These are phyloP conservation scores for Secale cereale DNA, from an alignment of 176 grass and related monocot genomes.

Conservation along the genomic window DNA sequence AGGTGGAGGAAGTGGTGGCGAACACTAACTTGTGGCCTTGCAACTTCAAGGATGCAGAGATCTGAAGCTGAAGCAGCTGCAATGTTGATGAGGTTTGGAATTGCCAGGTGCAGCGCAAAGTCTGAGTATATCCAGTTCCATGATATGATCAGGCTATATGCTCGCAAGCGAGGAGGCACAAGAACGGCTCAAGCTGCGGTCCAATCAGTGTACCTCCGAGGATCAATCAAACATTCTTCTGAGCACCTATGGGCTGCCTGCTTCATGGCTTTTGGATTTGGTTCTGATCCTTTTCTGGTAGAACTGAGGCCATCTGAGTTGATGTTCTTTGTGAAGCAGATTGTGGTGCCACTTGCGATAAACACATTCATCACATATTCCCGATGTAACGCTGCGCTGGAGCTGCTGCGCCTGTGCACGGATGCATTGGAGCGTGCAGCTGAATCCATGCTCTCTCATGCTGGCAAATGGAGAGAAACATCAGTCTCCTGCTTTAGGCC, in stretches of 20 bases:
- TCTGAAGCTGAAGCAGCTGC: constrained; percentile 93
- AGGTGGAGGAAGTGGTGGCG: constrained; percentile 70
- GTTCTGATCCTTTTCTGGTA: constrained; percentile 69
- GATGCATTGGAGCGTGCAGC: constrained; percentile 75
- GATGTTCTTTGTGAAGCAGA: constrained; percentile 73
- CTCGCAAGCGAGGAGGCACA: constrained; percentile 57
- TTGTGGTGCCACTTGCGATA: constrained; percentile 79
- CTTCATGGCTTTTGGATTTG: constrained; percentile 84
- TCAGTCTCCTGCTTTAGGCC: constrained; percentile 56
- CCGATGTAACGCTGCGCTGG: constrained; percentile 70
- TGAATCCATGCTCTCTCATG: constrained; percentile 71
- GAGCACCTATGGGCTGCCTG: constrained; percentile 91
- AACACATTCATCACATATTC: constrained; percentile 90
- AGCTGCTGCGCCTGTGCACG: constrained; percentile 66
- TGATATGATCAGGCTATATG: constrained; percentile 80
- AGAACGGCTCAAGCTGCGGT: constrained; percentile 61
- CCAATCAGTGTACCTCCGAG: constrained; percentile 76
- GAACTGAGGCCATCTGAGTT: constrained; percentile 73
- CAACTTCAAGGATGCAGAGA: constrained; percentile 60
- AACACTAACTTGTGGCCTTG: constrained; percentile 48
- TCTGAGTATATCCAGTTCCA: constrained; percentile 78
- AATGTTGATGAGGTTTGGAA: constrained; percentile 86
- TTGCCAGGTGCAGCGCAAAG: constrained; percentile 66
- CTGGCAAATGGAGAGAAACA: constrained; percentile 71
- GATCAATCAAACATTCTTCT: constrained; percentile 67